Evolutionary conservation across 306 rosid genomes (phyloP).

Genomic region (Carpinus viminea): DNA sequence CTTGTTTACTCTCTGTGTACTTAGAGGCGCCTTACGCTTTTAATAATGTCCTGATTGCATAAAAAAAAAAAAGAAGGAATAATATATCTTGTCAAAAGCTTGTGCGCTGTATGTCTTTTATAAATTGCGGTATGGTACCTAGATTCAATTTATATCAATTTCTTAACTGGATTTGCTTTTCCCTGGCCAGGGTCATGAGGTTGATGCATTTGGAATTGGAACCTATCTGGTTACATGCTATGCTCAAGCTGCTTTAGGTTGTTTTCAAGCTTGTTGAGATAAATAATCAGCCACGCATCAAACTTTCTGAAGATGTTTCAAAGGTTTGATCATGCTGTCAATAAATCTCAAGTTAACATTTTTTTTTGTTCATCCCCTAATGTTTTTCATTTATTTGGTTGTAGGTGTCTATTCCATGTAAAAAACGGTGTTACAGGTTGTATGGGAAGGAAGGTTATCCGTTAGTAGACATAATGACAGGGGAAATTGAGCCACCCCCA

Average conservation of each 20-base stretch:
- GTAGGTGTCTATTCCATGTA: conserved; percentile 97
- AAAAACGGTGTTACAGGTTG: conserved; percentile 77
- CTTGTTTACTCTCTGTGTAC: too few relatives aligned
- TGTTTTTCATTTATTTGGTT: conserved; percentile 30
- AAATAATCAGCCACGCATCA: conserved; percentile 91
- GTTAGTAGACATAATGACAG: conserved; percentile 89
- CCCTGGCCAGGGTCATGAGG: conserved; percentile 84
- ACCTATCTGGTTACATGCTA: conserved; percentile 93
- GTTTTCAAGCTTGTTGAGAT: conserved; percentile 99
- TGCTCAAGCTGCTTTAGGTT: conserved; percentile 98
- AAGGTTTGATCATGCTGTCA: conserved; percentile 62
- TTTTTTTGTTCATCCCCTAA: conserved; percentile 14
- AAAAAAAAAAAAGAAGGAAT: background rate
- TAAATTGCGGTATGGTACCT: background rate
- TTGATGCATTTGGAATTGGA: conserved; percentile 97
- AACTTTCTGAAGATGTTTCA: conserved; percentile 97
- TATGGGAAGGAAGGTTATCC: conserved; percentile 97
- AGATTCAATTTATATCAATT: conserved; percentile 5
- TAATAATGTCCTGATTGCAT: too few relatives aligned
- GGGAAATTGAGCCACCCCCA: conserved; percentile 92
- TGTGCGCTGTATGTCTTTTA: background rate
- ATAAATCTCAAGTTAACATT: conserved; percentile 14
- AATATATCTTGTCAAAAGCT: background rate
- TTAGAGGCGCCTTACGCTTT: too few relatives aligned
- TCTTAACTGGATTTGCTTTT: conserved; percentile 18